These are phyloP conservation scores for Mortierella sp. DNA, from an alignment of 371 early-diverging fungal species.

Conservation along the genomic window DNA sequence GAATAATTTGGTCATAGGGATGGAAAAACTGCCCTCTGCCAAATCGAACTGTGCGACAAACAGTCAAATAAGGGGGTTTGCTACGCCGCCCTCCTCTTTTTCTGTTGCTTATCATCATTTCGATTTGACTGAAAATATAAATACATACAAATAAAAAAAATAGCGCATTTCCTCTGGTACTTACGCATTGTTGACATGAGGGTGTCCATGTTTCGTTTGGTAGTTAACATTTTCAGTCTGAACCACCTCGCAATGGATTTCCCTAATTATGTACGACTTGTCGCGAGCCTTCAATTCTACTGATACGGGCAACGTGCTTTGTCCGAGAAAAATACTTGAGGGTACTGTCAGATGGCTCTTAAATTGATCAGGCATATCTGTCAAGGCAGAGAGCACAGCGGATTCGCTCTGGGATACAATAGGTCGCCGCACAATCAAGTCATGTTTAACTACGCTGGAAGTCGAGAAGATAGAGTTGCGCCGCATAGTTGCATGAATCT, in stretches of 20 bases:
- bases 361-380: slow-evolving; percentile 39
- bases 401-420: slow-evolving; percentile 7
- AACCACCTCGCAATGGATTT: slow-evolving; percentile 41
- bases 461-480: slow-evolving; percentile 38
- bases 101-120: not conserved
- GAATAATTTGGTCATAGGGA: slow-evolving; percentile 7
- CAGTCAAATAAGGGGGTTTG: not conserved
- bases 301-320: slow-evolving; percentile 11
- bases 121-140: no score
- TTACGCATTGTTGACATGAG: slow-evolving; percentile 45
- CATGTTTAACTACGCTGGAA: slow-evolving; percentile 26
- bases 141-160: no score
- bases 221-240: slow-evolving; percentile 47
- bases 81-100: not conserved
- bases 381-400: slow-evolving; percentile 8
- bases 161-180: slow-evolving; percentile 1
- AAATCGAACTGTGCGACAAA: slow-evolving; percentile 4
- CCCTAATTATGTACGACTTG: slow-evolving; percentile 44
- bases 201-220: slow-evolving; percentile 22
- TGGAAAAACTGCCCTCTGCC: not conserved
- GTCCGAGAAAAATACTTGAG: slow-evolving; percentile 18
- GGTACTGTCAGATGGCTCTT: slow-evolving; percentile 34
- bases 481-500: slow-evolving; percentile 35
- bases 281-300: slow-evolving; percentile 44
- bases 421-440: slow-evolving; percentile 37